phyloP scores from a whole-genome alignment of 2,329 filamentous ascomycete genomes.

The Samsoniella hepiali region DNA sequence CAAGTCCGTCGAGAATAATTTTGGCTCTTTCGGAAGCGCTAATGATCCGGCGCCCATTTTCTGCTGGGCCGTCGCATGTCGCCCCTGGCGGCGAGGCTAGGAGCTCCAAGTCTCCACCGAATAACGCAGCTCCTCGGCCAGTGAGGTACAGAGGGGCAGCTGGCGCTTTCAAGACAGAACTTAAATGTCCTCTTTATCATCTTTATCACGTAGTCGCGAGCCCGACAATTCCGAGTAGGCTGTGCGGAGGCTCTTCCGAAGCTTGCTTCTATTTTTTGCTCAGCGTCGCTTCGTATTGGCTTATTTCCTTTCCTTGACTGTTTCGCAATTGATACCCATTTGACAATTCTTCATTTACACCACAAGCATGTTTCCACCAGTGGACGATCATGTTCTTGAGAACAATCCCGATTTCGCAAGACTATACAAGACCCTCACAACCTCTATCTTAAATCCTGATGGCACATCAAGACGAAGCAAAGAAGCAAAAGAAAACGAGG shows the following conservation, averaged over 20 bases:
- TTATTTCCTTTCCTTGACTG: neutral
- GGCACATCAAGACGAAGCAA: constrained; percentile 54
- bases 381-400: constrained; percentile 52
- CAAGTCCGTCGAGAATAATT: constrained; percentile 7
- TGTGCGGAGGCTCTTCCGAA: neutral
- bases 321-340: constrained; percentile 10
- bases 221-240: neutral
- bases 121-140: neutral
- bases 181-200: neutral
- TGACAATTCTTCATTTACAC: neutral
- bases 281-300: neutral
- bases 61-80: neutral
- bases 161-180: too few relatives aligned
- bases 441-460: constrained; percentile 53
- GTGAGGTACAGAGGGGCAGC: neutral
- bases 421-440: constrained; percentile 52
- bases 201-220: neutral
- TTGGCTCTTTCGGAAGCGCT: constrained; percentile 17
- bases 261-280: neutral
- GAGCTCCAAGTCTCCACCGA: neutral
- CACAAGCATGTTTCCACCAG: constrained; percentile 52
- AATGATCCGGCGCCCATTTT: constrained; percentile 13
- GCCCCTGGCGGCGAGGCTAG: neutral
- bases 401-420: constrained; percentile 59
- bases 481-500: constrained; percentile 48